These are phyloP conservation scores for Aspergillus sclerotioniger DNA, from an alignment of 495 filamentous ascomycete genomes.

Conservation along the genomic window DNA sequence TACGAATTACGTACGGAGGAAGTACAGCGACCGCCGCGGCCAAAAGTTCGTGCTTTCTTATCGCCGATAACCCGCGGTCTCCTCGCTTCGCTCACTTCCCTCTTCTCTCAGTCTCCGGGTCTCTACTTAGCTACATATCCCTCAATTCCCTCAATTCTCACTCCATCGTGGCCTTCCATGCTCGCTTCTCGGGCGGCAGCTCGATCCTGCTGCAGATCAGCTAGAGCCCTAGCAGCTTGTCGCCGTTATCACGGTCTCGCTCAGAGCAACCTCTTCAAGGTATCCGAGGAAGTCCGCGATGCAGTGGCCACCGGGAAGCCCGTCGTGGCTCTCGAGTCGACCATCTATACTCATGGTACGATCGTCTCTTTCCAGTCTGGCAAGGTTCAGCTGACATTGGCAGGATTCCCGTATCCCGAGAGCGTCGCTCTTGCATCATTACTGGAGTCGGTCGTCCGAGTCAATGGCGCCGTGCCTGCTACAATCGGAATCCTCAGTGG, in stretches of 20 bases:
- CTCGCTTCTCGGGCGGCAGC: constrained; percentile 29
- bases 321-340: constrained; percentile 88
- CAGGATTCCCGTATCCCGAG: constrained; percentile 82
- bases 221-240: constrained; percentile 9
- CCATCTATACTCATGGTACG: constrained; percentile 79
- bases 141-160: neutral
- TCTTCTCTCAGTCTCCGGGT: constrained; percentile 12
- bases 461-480: constrained; percentile 84
- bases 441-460: constrained; percentile 74
- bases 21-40: constrained; percentile 42
- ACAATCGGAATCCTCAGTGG: constrained; percentile 85
- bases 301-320: constrained; percentile 70
- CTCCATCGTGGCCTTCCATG: constrained; percentile 21
- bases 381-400: constrained; percentile 25
- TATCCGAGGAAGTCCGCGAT: constrained; percentile 80
- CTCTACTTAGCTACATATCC: neutral
- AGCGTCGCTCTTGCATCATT: constrained; percentile 66
- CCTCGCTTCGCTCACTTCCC: constrained; percentile 22
- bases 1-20: no score
- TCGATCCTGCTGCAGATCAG: constrained; percentile 20
- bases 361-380: constrained; percentile 4
- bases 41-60: constrained; percentile 36
- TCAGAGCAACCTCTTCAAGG: constrained; percentile 57
- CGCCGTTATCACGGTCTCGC: constrained; percentile 35
- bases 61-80: constrained; percentile 32